phyloP scores from a whole-genome alignment of 140 eudicot species.

The Bidens hawaiensis region DNA sequence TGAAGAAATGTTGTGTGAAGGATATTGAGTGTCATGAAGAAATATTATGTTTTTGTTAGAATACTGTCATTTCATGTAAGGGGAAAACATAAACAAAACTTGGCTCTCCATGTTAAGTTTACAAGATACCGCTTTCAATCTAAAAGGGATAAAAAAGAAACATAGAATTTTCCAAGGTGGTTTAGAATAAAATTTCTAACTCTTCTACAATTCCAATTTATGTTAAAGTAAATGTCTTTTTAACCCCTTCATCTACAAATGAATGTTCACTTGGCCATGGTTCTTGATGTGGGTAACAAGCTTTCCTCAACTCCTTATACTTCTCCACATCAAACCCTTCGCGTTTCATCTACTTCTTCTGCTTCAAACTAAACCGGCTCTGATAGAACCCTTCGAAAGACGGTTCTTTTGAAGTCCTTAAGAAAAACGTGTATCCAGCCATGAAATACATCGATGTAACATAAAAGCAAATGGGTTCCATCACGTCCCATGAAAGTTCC shows the following conservation, averaged over 20 bases:
- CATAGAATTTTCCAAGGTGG: too few relatives aligned
- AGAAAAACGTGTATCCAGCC: constrained; percentile 88
- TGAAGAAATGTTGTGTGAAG: too few relatives aligned
- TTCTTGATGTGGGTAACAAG: constrained; percentile 43
- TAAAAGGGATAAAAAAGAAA: not conserved
- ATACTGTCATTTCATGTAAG: too few relatives aligned
- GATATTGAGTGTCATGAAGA: too few relatives aligned
- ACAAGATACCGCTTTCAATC: constrained; percentile 25
- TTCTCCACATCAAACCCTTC: constrained; percentile 57
- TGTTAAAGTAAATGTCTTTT: constrained; percentile 35
- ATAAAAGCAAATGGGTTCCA: constrained; percentile 97
- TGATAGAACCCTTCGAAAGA: constrained; percentile 85
- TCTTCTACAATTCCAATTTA: constrained; percentile 15
- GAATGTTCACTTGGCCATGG: constrained; percentile 37
- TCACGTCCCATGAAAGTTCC: constrained; percentile 98
- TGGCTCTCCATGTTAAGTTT: constrained; percentile 16
- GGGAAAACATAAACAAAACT: constrained; percentile 8
- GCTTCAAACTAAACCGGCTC: constrained; percentile 74
- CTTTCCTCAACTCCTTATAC: constrained; percentile 65
- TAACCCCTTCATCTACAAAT: constrained; percentile 5
- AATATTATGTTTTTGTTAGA: too few relatives aligned
- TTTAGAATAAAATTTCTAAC: not conserved
- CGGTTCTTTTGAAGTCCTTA: constrained; percentile 85
- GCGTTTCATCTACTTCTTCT: constrained; percentile 55
- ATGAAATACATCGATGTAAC: constrained; percentile 78